phyloP scores from a whole-genome alignment of 208 protist species.

The Porcisia hertigi region DNA sequence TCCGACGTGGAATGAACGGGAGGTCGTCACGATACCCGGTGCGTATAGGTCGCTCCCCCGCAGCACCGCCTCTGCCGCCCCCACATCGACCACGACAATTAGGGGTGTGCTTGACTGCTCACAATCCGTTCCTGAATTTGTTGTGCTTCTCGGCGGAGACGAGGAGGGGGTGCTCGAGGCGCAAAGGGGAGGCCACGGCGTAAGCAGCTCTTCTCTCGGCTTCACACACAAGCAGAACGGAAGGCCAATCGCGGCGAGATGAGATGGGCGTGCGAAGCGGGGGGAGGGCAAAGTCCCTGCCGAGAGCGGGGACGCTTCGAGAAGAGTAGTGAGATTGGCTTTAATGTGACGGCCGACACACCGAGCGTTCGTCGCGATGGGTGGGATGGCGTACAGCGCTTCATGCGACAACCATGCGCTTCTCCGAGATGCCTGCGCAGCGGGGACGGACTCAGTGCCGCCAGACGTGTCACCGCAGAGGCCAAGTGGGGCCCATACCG shows the following conservation, averaged over 20 bases:
- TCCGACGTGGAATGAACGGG: conserved; percentile 24
- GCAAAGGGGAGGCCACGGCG: conserved; percentile 13
- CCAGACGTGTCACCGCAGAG: not conserved
- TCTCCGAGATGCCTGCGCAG: not conserved
- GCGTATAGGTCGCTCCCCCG: conserved; percentile 87
- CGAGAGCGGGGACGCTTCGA: not conserved
- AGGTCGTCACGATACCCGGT: conserved; percentile 54
- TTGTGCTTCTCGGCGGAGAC: not conserved
- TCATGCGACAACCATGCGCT: conserved; percentile 10
- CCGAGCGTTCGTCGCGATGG: conserved; percentile 44
- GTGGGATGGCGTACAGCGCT: conserved; percentile 37
- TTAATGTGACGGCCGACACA: conserved; percentile 26
- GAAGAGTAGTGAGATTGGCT: not conserved
- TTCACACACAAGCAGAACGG: conserved; percentile 28
- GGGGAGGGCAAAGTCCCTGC: not conserved
- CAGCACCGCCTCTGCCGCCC: conserved; percentile 88
- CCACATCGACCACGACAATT: conserved; percentile 69
- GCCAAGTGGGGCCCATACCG: conserved; percentile 34
- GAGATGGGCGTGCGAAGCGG: conserved; percentile 8
- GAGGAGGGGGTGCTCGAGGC: not conserved
- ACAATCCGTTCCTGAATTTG: not conserved
- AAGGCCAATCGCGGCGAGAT: conserved; percentile 10
- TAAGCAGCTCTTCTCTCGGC: conserved; percentile 3
- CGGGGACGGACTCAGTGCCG: not conserved
- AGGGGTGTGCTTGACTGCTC: not conserved